These are phyloP conservation scores for Sphaerulina musiva DNA, from an alignment of 2,329 filamentous ascomycete genomes.

Conservation along the genomic window DNA sequence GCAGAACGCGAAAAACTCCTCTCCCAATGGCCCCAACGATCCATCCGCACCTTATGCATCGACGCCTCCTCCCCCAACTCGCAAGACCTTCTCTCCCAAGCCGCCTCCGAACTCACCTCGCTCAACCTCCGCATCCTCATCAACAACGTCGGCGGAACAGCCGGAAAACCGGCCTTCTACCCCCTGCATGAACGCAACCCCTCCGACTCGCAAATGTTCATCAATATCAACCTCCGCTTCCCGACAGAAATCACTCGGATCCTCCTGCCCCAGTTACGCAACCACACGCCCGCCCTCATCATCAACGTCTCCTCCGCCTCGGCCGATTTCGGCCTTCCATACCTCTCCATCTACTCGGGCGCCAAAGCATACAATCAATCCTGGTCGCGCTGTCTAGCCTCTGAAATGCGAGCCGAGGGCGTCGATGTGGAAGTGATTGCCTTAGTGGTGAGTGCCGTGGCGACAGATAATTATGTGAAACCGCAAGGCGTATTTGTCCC, in stretches of 20 bases:
- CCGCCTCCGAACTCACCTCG: slow-evolving; percentile 25
- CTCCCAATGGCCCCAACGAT: slow-evolving; percentile 36
- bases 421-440: slow-evolving; percentile 35
- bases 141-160: slow-evolving; percentile 51
- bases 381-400: slow-evolving; percentile 37
- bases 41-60: slow-evolving; percentile 35
- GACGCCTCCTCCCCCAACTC: slow-evolving; percentile 13
- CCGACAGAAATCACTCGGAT: slow-evolving; percentile 44
- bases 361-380: slow-evolving; percentile 44
- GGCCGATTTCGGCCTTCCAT: slow-evolving; percentile 42
- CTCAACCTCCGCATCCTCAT: slow-evolving; percentile 49
- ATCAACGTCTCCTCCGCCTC: slow-evolving; percentile 48
- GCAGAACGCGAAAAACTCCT: slow-evolving; percentile 38
- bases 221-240: slow-evolving; percentile 48
- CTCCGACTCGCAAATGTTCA: slow-evolving; percentile 37
- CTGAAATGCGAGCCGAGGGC: slow-evolving; percentile 40
- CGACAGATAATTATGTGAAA: slow-evolving; percentile 16
- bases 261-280: slow-evolving; percentile 42
- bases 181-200: slow-evolving; percentile 35
- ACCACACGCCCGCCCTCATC: slow-evolving; percentile 42
- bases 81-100: slow-evolving; percentile 35
- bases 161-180: slow-evolving; percentile 31
- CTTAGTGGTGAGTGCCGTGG: slow-evolving; percentile 16
- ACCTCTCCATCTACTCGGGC: slow-evolving; percentile 42
- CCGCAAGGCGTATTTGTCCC: slow-evolving; percentile 15